Percentiles rank a stretch among this genome's conserved stretches.
Evolutionary conservation across 768 basidiomycete species (phyloP).

Genomic region (Pleurotus pulmonarius): DNA sequence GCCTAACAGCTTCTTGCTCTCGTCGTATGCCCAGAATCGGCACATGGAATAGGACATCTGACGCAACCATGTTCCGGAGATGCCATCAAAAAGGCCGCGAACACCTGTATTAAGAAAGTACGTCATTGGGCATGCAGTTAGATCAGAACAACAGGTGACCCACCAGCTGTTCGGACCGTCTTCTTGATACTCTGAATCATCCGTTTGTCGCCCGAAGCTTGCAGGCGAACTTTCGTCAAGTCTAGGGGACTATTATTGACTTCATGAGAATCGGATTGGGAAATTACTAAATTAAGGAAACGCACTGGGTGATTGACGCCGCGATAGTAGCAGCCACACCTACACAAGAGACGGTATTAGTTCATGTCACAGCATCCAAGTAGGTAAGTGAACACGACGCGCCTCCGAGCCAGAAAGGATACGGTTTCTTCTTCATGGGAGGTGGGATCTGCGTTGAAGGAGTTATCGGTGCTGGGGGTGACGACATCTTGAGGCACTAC

Average conservation of each 20-base stretch:
- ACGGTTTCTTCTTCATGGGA: slow-evolving; percentile 58
- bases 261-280: neutral
- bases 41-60: slow-evolving; percentile 93
- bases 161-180: slow-evolving; percentile 77
- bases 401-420: slow-evolving; percentile 88
- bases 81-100: slow-evolving; percentile 81
- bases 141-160: slow-evolving; percentile 15
- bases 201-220: slow-evolving; percentile 88
- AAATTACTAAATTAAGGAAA: slow-evolving; percentile 9
- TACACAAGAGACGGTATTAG: slow-evolving; percentile 16
- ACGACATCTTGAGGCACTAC: slow-evolving; percentile 5
- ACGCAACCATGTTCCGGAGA: slow-evolving; percentile 83
- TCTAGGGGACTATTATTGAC: slow-evolving; percentile 62
- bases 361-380: neutral
- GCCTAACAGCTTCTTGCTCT: slow-evolving; percentile 80
- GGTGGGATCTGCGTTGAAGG: slow-evolving; percentile 13
- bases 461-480: slow-evolving; percentile 1
- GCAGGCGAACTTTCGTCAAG: slow-evolving; percentile 87
- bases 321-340: slow-evolving; percentile 82
- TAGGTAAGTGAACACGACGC: slow-evolving; percentile 13
- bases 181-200: slow-evolving; percentile 84
- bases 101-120: slow-evolving; percentile 41
- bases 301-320: slow-evolving; percentile 83
- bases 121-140: slow-evolving; percentile 12
- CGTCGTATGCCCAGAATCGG: slow-evolving; percentile 92